These are phyloP conservation scores for Epicoccum nigrum DNA, from an alignment of 2,329 filamentous ascomycete species.

Conservation along the genomic window DNA sequence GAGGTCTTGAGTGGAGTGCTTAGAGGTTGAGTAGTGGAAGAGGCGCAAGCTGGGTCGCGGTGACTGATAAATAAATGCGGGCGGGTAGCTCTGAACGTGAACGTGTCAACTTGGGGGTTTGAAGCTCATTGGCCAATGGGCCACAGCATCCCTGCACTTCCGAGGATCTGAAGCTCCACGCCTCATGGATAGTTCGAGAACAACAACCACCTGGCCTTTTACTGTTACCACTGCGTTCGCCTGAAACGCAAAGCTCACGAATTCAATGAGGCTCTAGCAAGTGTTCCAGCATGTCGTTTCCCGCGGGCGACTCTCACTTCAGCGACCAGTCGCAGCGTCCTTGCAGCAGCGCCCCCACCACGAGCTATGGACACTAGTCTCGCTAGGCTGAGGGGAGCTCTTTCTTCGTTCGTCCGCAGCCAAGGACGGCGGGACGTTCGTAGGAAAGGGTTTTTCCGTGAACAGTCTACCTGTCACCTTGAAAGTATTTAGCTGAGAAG, in stretches of 20 bases:
- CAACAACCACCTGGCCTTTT: conserved; percentile 13
- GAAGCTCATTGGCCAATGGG: conserved; percentile 14
- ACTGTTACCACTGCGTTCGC: neutral
- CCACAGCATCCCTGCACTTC: conserved; percentile 8
- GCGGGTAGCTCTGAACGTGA: conserved; percentile 28
- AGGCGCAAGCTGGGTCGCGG: conserved; percentile 27
- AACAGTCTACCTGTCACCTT: too few species aligned
- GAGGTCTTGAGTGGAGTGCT: conserved; percentile 31
- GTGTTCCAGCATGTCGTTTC: conserved; percentile 1
- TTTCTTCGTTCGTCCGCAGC: conserved; percentile 7
- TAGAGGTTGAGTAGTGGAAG: conserved; percentile 26
- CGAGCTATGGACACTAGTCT: conserved; percentile 13
- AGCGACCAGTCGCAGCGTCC: conserved; percentile 4
- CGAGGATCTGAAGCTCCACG: conserved; percentile 7
- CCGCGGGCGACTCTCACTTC: neutral
- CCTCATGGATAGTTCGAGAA: conserved; percentile 14
- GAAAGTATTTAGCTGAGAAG: too few species aligned
- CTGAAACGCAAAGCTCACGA: neutral
- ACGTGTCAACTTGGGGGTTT: conserved; percentile 19
- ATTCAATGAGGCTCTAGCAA: neutral
- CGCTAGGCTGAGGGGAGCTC: conserved; percentile 15
- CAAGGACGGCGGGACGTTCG: neutral
- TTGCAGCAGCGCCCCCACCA: conserved; percentile 5
- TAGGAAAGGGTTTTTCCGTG: neutral
- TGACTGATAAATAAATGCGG: conserved; percentile 35